phyloP scores from a whole-genome alignment of 495 filamentous ascomycete genomes.

The Lasiosphaeriaceae sp. region DNA sequence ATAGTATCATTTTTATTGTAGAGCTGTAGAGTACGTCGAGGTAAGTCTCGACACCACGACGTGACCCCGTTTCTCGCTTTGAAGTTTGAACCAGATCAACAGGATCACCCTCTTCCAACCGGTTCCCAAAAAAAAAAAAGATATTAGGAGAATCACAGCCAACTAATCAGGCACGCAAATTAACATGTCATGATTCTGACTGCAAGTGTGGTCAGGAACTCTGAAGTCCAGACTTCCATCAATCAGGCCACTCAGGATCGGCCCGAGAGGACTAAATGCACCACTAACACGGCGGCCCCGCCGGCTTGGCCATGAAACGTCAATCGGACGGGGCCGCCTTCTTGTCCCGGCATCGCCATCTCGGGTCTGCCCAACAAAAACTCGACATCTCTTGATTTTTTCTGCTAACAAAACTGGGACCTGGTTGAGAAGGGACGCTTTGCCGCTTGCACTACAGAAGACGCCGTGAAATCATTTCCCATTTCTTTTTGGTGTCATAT shows the following conservation, averaged over 20 bases:
- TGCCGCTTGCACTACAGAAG: not conserved
- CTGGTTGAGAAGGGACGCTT: not conserved
- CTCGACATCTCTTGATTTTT: not conserved
- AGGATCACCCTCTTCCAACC: too few species aligned
- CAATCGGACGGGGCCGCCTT: not conserved
- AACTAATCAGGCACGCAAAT: too few species aligned
- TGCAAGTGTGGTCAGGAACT: not conserved
- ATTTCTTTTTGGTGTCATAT: constrained; percentile 16
- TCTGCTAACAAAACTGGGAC: not conserved
- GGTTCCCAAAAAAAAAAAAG: too few species aligned
- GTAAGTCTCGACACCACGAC: too few species aligned
- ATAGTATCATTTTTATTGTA: too few species aligned
- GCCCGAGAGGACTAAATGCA: not conserved
- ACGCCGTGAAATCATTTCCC: constrained; percentile 6
- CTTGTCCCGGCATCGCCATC: not conserved
- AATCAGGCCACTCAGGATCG: not conserved
- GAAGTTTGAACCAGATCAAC: too few species aligned
- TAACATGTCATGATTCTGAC: too few species aligned
- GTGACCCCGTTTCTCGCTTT: too few species aligned
- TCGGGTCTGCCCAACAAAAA: not conserved
- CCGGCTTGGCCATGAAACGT: not conserved
- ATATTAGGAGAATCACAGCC: too few species aligned
- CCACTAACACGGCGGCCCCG: not conserved
- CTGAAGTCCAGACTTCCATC: not conserved
- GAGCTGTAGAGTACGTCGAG: too few species aligned